Percentiles rank a stretch among this genome's conserved stretches.
Conservation (phyloP, 2,329 filamentous ascomycete species). For the Mariannaea elegans region DNA sequence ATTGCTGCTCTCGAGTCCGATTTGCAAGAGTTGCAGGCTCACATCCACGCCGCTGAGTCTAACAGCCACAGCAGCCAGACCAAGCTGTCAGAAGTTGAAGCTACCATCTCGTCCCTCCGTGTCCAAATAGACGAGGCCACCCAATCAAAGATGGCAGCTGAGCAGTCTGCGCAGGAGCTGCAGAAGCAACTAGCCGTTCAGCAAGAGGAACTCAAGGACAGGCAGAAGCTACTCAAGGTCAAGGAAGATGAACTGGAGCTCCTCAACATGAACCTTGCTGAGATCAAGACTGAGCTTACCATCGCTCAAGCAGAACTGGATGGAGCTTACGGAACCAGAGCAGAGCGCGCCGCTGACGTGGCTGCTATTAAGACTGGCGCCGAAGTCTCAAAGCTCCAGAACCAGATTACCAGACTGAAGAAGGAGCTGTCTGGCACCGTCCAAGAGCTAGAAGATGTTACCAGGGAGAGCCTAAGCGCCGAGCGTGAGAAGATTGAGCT, state of each 20-base stretch:
- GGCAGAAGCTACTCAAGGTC: conserved; percentile 55
- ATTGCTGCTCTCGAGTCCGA: conserved; percentile 54
- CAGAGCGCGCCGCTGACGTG: conserved; percentile 66
- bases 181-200: conserved; percentile 35
- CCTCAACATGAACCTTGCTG: conserved; percentile 61
- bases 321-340: conserved; percentile 67
- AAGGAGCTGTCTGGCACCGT: conserved; percentile 60
- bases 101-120: conserved; percentile 38
- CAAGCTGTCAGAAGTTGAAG: conserved; percentile 44
- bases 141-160: conserved; percentile 38
- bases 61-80: conserved; percentile 49
- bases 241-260: conserved; percentile 62
- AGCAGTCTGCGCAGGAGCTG: conserved; percentile 40
- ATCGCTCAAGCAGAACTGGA: conserved; percentile 70
- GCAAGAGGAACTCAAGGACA: conserved; percentile 38
- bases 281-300: conserved; percentile 69
- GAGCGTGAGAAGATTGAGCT: conserved; percentile 59
- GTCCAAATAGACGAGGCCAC: conserved; percentile 44
- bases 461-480: conserved; percentile 59
- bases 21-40: conserved; percentile 37
- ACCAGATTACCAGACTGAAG: conserved; percentile 60
- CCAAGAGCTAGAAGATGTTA: conserved; percentile 62
- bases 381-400: conserved; percentile 56
- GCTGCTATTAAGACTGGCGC: conserved; percentile 60
- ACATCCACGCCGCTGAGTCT: conserved; percentile 46